Conservation (phyloP, 768 basidiomycete genomes). For the Tricholoma bakamatsutake region DNA sequence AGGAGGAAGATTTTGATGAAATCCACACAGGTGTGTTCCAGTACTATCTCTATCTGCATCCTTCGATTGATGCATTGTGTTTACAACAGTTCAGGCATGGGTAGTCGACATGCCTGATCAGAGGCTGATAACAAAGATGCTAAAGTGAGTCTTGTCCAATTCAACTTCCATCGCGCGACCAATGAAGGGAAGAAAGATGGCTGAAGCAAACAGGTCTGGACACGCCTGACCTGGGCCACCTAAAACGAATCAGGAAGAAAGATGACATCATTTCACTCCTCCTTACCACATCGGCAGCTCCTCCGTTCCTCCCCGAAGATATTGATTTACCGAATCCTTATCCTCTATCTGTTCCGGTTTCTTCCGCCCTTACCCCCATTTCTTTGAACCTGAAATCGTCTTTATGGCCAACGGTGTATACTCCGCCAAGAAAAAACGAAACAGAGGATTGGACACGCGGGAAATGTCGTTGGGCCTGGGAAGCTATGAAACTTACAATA, state of each 20-base stretch:
- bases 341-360: slow-evolving; percentile 53
- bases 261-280: slow-evolving; percentile 45
- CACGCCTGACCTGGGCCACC: slow-evolving; percentile 56
- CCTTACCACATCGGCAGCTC: slow-evolving; percentile 32
- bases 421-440: slow-evolving; percentile 65
- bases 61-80: background rate
- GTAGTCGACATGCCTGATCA: slow-evolving; percentile 67
- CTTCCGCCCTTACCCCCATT: slow-evolving; percentile 58
- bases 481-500: slow-evolving; percentile 54
- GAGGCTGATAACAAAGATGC: slow-evolving; percentile 49
- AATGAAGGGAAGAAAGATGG: slow-evolving; percentile 45
- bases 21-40: slow-evolving; percentile 47
- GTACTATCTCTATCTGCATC: background rate
- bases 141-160: slow-evolving; percentile 41
- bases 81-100: slow-evolving; percentile 60
- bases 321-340: slow-evolving; percentile 49
- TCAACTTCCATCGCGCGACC: background rate
- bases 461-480: slow-evolving; percentile 68
- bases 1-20: slow-evolving; percentile 54
- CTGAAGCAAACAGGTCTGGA: slow-evolving; percentile 59
- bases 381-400: slow-evolving; percentile 62
- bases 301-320: slow-evolving; percentile 46
- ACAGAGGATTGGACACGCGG: slow-evolving; percentile 60
- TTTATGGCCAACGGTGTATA: slow-evolving; percentile 84
- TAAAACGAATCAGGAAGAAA: slow-evolving; percentile 70